Evolutionary conservation across 768 basidiomycete species (phyloP).

Genomic region (Kwoniella europaea): DNA sequence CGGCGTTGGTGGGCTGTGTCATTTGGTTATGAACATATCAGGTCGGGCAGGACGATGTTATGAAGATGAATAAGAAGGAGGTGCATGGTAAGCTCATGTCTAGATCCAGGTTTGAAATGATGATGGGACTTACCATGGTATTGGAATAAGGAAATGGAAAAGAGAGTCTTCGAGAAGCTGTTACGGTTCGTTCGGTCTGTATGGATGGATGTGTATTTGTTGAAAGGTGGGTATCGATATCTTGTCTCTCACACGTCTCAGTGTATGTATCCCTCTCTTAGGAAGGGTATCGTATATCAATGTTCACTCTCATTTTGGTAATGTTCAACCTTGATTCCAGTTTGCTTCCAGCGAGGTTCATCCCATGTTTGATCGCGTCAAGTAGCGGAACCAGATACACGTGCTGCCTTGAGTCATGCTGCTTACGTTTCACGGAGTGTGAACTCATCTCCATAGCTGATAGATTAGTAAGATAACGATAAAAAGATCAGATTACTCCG

Average conservation of each 20-base stretch:
- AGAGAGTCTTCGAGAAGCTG: too few relatives aligned
- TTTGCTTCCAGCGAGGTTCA: background rate
- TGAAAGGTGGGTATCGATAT: too few relatives aligned
- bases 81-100: background rate
- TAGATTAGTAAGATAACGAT: background rate
- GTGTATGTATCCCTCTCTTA: too few relatives aligned
- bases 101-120: too few relatives aligned
- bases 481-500: background rate
- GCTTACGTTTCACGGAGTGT: background rate
- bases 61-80: background rate
- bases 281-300: too few relatives aligned
- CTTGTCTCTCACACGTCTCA: too few relatives aligned
- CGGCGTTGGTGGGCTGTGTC: constrained; percentile 48
- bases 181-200: too few relatives aligned
- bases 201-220: too few relatives aligned
- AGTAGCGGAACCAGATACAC: background rate
- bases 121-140: too few relatives aligned
- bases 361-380: background rate
- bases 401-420: background rate
- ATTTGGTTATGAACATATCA: background rate
- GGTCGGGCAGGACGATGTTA: background rate
- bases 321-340: background rate
- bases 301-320: background rate
- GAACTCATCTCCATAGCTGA: background rate
- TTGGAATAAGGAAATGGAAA: too few relatives aligned